Evolutionary conservation across 129 eudicot genomes (phyloP), one percentile per base, ranked within the genome.

Genomic region (Apium graveolens): DNA sequence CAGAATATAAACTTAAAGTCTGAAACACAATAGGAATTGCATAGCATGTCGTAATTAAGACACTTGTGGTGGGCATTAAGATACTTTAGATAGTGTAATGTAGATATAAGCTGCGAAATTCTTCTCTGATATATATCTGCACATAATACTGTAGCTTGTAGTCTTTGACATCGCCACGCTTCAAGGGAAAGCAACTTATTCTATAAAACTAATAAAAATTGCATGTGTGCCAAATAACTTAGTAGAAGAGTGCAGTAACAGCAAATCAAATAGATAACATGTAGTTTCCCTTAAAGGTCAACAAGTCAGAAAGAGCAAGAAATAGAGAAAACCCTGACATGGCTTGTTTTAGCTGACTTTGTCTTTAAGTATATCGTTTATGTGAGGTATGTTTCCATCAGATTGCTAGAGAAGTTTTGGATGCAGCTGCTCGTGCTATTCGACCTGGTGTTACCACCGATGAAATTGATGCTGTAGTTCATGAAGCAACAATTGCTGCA

Each of bases 391-490:
- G 73, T 72, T 60, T 73, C 72, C 1, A 34, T 78, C 91, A 96
- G 99, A 92, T 96, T 63, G 97, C 86, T 69, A 87, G 99, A 80
- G 95, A 96, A 84, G 99, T 92, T 81, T 82, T 96, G 89, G 99
- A 96, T 90, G 97, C 99, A 16, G 99, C 97, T 87, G 99, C 99
- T 45, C 97, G 96, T 68, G 86, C 85, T 75, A 89, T 96, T 82
- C 84, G 90, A 78, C 97, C 97, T 55, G 99, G 99, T 49, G 81
- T 96, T 74, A 92, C 99, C 70, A 92, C 99, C 20, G 99, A 96
- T 85, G 97, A 96, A 86, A 96, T 96, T 82, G 99, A 96, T 90
- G 89, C 90, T 6, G 99, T 92, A 41, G 97, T 96, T 78, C 99
- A 96, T 82, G 95, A 90, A 72, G 97, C 92, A 63, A 90, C 97